phyloP scores from a whole-genome alignment of 2,329 filamentous ascomycete genomes.

The Plectosphaerella cucumerina region DNA sequence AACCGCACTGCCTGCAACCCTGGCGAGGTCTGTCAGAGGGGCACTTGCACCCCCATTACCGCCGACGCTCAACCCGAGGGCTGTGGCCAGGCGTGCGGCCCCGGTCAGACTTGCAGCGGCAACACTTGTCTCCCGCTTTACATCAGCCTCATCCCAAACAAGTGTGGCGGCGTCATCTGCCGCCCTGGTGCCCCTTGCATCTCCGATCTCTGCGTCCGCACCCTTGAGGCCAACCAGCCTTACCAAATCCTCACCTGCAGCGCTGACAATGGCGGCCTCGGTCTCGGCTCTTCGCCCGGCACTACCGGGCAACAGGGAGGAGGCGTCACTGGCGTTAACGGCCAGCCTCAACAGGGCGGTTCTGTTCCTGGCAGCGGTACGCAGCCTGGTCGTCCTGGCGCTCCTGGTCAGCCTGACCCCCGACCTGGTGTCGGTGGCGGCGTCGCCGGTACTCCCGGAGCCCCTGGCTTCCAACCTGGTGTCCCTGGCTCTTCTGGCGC shows the following conservation, averaged over 20 bases:
- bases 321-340: no score
- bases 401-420: no score
- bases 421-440: no score
- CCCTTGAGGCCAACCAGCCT: not conserved
- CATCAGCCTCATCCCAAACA: not conserved
- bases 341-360: no score
- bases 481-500: not conserved
- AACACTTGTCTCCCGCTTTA: not conserved
- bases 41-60: not conserved
- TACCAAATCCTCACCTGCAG: not conserved
- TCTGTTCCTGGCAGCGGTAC: no score
- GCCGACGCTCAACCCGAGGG: not conserved
- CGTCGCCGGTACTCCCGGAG: not conserved
- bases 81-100: not conserved
- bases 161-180: not conserved
- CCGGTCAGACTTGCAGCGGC: not conserved
- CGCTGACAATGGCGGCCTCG: not conserved
- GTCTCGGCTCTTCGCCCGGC: no score
- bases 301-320: no score
- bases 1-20: not conserved
- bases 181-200: not conserved
- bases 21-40: not conserved
- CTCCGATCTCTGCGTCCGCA: not conserved
- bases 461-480: not conserved
- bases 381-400: no score